Conservation (phyloP, 2,329 filamentous ascomycete genomes). For the Microsporum canis region DNA sequence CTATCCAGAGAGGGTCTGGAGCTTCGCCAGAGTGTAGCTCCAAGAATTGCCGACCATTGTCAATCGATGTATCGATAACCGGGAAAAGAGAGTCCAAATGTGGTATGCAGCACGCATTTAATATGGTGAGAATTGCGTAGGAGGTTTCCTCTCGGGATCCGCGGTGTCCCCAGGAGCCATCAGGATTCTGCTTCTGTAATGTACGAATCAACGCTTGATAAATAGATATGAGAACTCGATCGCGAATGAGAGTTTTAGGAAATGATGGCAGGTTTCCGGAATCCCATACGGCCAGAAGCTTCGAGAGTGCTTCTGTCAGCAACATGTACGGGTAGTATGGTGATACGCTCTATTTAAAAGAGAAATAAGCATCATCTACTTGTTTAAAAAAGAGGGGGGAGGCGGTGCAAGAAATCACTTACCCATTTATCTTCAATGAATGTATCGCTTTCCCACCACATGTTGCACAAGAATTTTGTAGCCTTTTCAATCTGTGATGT, state of each 20-base stretch:
- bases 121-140: conserved; percentile 15
- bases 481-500: conserved; percentile 21
- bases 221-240: not conserved
- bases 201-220: conserved; percentile 1
- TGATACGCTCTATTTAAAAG: conserved; percentile 11
- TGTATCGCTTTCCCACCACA: conserved; percentile 17
- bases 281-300: conserved; percentile 9
- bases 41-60: not conserved
- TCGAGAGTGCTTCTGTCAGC: conserved; percentile 12
- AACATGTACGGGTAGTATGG: conserved; percentile 16
- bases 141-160: conserved; percentile 16
- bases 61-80: not conserved
- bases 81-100: not conserved
- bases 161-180: conserved; percentile 14
- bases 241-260: conserved; percentile 6
- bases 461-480: conserved; percentile 18
- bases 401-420: not conserved
- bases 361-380: not conserved
- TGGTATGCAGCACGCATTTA: conserved; percentile 6
- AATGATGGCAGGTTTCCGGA: conserved; percentile 7
- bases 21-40: not conserved
- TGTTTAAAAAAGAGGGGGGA: not conserved
- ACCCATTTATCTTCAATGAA: conserved; percentile 23
- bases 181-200: conserved; percentile 8
- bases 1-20: conserved; percentile 17